Evolutionary conservation across 441 rosid species (phyloP).

Genomic region (Pelargonium myrrhifolium): DNA sequence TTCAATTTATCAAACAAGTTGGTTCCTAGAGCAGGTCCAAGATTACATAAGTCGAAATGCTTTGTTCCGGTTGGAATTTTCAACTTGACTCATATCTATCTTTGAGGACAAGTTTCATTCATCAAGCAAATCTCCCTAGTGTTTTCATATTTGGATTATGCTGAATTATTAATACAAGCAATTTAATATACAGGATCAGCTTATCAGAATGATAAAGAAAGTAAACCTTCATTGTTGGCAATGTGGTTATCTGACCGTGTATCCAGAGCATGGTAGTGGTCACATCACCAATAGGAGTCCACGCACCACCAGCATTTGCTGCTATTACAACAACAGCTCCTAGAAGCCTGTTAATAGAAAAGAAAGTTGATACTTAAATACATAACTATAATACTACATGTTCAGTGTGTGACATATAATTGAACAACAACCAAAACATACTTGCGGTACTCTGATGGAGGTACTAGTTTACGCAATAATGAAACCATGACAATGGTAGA

Average conservation of each 20-base stretch:
- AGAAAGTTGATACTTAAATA: background rate
- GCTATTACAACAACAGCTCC: conserved; percentile 95
- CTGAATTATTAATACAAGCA: too few species aligned
- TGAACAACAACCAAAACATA: conserved; percentile 30
- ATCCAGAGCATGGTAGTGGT: conserved; percentile 98
- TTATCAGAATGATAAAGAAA: too few species aligned
- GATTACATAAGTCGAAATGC: too few species aligned
- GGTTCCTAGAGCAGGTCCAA: too few species aligned
- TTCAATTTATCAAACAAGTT: too few species aligned
- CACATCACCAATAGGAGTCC: conserved; percentile 98
- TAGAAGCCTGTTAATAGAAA: conserved; percentile 48
- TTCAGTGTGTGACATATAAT: background rate
- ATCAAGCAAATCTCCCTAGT: too few species aligned
- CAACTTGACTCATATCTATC: too few species aligned
- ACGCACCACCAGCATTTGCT: conserved; percentile 94
- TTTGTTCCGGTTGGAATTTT: too few species aligned
- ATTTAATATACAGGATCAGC: too few species aligned
- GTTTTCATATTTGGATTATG: too few species aligned
- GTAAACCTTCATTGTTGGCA: conserved; percentile 74
- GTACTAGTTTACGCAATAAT: conserved; percentile 72
- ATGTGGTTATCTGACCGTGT: conserved; percentile 78
- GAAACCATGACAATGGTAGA: conserved; percentile 96
- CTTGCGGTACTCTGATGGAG: conserved; percentile 90
- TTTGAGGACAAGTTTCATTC: too few species aligned
- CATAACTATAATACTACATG: background rate